These are phyloP conservation scores for Colletotrichum euphorbiae DNA, from an alignment of 2,329 filamentous ascomycete genomes.

Conservation along the genomic window DNA sequence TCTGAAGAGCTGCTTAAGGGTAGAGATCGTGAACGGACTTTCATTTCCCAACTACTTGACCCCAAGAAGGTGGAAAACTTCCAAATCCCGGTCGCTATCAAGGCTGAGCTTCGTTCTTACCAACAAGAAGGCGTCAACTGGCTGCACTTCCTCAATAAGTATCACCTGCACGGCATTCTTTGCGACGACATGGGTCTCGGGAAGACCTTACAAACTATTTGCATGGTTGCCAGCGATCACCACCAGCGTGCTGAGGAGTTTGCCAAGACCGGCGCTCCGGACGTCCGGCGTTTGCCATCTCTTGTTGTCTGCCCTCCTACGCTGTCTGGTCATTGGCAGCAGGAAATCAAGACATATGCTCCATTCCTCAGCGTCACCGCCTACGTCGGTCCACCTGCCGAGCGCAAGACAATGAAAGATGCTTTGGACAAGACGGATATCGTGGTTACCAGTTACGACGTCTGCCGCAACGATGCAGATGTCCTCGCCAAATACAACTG, in stretches of 20 bases:
- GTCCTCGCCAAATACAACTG: conserved; percentile 84
- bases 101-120: conserved; percentile 94
- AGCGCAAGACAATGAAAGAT: conserved; percentile 78
- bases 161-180: conserved; percentile 96
- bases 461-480: conserved; percentile 95
- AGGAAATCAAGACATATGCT: conserved; percentile 95
- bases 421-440: conserved; percentile 84
- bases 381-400: conserved; percentile 89
- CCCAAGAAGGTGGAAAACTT: conserved; percentile 97
- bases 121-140: conserved; percentile 99
- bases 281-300: conserved; percentile 84
- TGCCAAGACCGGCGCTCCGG: conserved; percentile 80
- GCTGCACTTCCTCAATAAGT: conserved; percentile 97
- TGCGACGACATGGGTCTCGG: conserved; percentile 99
- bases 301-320: conserved; percentile 97
- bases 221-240: conserved; percentile 97
- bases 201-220: conserved; percentile 96
- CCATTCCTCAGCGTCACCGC: conserved; percentile 91
- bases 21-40: conserved; percentile 92
- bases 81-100: conserved; percentile 94
- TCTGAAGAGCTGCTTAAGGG: conserved; percentile 90
- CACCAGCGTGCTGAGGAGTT: conserved; percentile 93
- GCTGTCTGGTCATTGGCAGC: conserved; percentile 97
- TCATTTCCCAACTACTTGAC: conserved; percentile 95
- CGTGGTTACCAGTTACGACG: conserved; percentile 97